phyloP scores from a whole-genome alignment of 768 basidiomycete genomes.

The Tylopilus intermedius region DNA sequence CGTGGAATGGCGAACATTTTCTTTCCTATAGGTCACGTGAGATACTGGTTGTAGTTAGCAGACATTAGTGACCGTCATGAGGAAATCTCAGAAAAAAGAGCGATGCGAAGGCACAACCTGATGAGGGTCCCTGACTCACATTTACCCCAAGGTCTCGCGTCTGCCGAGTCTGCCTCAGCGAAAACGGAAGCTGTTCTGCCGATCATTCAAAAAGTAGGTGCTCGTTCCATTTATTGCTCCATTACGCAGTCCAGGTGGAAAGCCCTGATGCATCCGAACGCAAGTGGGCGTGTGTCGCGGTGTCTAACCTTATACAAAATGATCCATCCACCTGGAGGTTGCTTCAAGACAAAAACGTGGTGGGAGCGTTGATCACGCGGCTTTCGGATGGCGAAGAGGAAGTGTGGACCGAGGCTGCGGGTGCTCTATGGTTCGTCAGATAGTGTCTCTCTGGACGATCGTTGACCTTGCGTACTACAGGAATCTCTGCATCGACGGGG shows the following conservation, averaged over 20 bases:
- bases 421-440: slow-evolving; percentile 68
- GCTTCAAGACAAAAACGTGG: slow-evolving; percentile 86
- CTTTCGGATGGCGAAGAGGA: slow-evolving; percentile 87
- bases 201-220: slow-evolving; percentile 79
- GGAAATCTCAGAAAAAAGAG: slow-evolving; percentile 87
- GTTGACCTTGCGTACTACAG: slow-evolving; percentile 36
- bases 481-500: slow-evolving; percentile 92
- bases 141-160: slow-evolving; percentile 74
- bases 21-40: slow-evolving; percentile 11
- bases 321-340: slow-evolving; percentile 88
- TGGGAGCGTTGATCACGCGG: slow-evolving; percentile 81
- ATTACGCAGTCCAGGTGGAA: slow-evolving; percentile 51
- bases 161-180: slow-evolving; percentile 65
- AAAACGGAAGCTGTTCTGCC: slow-evolving; percentile 80
- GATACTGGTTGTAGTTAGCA: no score
- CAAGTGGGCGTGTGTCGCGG: slow-evolving; percentile 94
- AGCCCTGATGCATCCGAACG: slow-evolving; percentile 74
- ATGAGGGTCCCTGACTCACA: slow-evolving; percentile 92
- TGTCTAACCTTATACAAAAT: slow-evolving; percentile 93
- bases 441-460: not conserved
- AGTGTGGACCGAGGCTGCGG: slow-evolving; percentile 84
- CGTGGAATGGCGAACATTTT: not conserved
- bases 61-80: slow-evolving; percentile 47
- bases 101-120: slow-evolving; percentile 87
- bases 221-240: not conserved